Evolutionary conservation across 2,329 filamentous ascomycete species (phyloP).

Genomic region (Elsinoe perseae): DNA sequence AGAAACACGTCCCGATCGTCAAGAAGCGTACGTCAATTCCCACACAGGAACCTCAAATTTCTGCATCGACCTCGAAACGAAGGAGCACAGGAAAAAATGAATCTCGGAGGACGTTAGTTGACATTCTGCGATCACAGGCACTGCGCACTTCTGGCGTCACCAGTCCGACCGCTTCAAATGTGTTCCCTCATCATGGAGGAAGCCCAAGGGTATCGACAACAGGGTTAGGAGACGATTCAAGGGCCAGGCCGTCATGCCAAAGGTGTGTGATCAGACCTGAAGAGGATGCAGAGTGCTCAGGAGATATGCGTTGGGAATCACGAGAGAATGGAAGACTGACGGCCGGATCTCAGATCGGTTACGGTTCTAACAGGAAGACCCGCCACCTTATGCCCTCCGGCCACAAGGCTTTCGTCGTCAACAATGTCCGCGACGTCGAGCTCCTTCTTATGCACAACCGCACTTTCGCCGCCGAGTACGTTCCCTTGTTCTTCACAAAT

Average conservation of each 20-base stretch:
- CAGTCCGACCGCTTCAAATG: slow-evolving; percentile 96
- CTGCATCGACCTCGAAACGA: not conserved
- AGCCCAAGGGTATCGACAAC: slow-evolving; percentile 99
- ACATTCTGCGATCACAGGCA: slow-evolving; percentile 53
- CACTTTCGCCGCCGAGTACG: slow-evolving; percentile 97
- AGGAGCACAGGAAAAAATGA: not conserved
- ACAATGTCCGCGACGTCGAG: slow-evolving; percentile 92
- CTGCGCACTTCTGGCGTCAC: slow-evolving; percentile 92
- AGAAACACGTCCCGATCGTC: slow-evolving; percentile 98
- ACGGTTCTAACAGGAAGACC: slow-evolving; percentile 99
- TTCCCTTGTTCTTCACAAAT: slow-evolving; percentile 23
- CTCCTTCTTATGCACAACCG: slow-evolving; percentile 99
- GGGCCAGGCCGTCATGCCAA: slow-evolving; percentile 93
- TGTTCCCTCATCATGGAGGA: slow-evolving; percentile 87
- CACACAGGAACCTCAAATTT: slow-evolving; percentile 1
- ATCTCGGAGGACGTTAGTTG: slow-evolving; percentile 20
- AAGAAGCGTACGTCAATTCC: slow-evolving; percentile 87
- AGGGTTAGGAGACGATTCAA: slow-evolving; percentile 95
- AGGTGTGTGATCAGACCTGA: slow-evolving; percentile 55
- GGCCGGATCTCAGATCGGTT: slow-evolving; percentile 67
- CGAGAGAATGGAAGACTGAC: slow-evolving; percentile 7
- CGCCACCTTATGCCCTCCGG: slow-evolving; percentile 97
- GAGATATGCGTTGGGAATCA: not conserved
- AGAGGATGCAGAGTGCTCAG: not conserved
- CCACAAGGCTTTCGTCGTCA: slow-evolving; percentile 99